phyloP scores from a whole-genome alignment of 768 basidiomycete genomes.

The Agaricus sinodeliciosus region DNA sequence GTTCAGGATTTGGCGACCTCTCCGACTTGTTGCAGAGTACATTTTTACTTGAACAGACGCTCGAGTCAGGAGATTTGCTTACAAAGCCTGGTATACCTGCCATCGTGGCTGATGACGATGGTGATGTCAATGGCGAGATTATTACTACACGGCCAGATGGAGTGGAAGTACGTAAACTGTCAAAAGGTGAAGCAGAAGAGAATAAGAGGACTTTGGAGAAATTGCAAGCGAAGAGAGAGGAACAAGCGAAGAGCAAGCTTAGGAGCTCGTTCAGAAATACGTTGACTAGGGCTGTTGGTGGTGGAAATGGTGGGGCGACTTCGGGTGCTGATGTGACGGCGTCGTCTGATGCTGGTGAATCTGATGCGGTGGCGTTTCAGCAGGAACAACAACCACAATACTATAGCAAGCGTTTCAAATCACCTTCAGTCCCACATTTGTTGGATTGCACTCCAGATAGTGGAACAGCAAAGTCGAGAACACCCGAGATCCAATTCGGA shows the following conservation, averaged over 20 bases:
- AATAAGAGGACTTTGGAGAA: constrained; percentile 20
- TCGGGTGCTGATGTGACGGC: constrained; percentile 19
- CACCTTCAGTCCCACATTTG: constrained; percentile 7
- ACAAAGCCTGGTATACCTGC: constrained; percentile 20
- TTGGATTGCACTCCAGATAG: constrained; percentile 1
- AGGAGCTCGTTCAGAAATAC: constrained; percentile 29
- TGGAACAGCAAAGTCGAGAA: constrained; percentile 11
- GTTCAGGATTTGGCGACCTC: constrained; percentile 47
- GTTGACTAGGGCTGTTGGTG: constrained; percentile 18
- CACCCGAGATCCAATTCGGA: constrained; percentile 18
- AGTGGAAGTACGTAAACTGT: constrained; percentile 7
- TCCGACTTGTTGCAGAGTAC: constrained; percentile 50
- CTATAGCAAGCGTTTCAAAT: constrained; percentile 7
- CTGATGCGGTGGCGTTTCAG: neutral
- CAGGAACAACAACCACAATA: neutral
- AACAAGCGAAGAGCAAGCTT: constrained; percentile 20
- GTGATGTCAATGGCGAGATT: constrained; percentile 14
- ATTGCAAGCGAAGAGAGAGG: constrained; percentile 20
- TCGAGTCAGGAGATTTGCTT: constrained; percentile 43
- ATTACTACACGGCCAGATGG: constrained; percentile 15
- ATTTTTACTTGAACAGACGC: constrained; percentile 46
- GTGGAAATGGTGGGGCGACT: constrained; percentile 7
- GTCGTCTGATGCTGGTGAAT: constrained; percentile 11
- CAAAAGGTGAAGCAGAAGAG: constrained; percentile 19
- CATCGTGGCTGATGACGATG: constrained; percentile 11